phyloP scores from a whole-genome alignment of 345 rosid genomes.

The Hibiscus trionum region DNA sequence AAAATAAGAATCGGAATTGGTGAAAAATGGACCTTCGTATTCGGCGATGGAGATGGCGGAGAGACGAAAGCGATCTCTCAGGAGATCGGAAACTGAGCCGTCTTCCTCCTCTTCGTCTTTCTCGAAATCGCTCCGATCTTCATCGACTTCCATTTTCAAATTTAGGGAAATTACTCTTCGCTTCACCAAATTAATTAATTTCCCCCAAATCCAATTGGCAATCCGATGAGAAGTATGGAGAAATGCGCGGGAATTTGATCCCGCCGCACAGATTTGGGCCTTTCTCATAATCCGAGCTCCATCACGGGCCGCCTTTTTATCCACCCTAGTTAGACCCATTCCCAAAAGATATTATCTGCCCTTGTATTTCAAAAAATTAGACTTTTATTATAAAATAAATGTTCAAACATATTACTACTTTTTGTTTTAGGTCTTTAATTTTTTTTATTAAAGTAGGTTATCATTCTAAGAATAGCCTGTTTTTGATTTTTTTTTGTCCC shows the following conservation, averaged over 20 bases:
- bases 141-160: slow-evolving; percentile 42
- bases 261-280: not conserved
- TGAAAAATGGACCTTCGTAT: slow-evolving; percentile 43
- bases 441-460: too few relatives aligned
- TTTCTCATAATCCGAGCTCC: not conserved
- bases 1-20: not conserved
- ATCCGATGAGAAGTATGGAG: not conserved
- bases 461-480: too few relatives aligned
- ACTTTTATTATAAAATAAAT: too few relatives aligned
- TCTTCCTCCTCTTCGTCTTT: slow-evolving; percentile 34
- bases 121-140: slow-evolving; percentile 33
- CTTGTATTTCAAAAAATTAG: too few relatives aligned
- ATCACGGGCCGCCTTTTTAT: not conserved
- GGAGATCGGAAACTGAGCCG: slow-evolving; percentile 43
- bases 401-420: too few relatives aligned
- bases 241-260: slow-evolving; percentile 10
- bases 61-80: slow-evolving; percentile 78
- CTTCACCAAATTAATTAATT: too few relatives aligned
- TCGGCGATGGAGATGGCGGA: slow-evolving; percentile 70
- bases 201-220: too few relatives aligned
- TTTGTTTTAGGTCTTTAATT: too few relatives aligned
- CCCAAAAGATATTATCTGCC: too few relatives aligned
- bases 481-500: too few relatives aligned
- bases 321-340: too few relatives aligned
- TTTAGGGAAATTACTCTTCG: slow-evolving; percentile 1